Evolutionary conservation across 257 asterid species (phyloP).

Genomic region (Paulownia fortunei): DNA sequence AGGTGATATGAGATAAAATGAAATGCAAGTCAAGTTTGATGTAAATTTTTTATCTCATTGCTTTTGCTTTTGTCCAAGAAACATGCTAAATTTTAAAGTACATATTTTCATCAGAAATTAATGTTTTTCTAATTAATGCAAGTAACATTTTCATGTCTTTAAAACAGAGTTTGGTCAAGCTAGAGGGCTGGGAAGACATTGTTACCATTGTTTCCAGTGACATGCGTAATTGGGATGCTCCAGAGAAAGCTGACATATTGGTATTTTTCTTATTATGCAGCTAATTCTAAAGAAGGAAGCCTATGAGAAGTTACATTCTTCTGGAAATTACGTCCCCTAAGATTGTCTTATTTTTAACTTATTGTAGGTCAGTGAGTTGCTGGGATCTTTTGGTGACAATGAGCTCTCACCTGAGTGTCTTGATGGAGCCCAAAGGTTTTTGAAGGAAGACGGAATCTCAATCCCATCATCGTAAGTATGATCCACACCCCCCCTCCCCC

Average conservation of each 20-base stretch:
- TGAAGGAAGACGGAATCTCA: conserved; percentile 89
- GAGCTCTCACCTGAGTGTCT: conserved; percentile 90
- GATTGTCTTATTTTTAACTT: conserved; percentile 5
- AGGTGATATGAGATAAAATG: conserved; percentile 13
- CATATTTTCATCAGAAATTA: background rate
- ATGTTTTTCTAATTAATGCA: conserved; percentile 1
- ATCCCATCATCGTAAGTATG: conserved; percentile 86
- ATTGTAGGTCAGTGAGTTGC: conserved; percentile 72
- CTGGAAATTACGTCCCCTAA: background rate
- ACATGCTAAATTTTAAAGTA: background rate
- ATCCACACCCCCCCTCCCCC: background rate
- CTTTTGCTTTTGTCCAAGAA: conserved; percentile 14
- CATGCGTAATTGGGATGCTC: conserved; percentile 92
- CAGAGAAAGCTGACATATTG: conserved; percentile 83
- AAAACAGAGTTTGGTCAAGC: conserved; percentile 86
- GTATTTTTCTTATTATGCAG: conserved; percentile 34
- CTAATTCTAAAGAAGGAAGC: background rate
- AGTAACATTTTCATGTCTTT: conserved; percentile 22
- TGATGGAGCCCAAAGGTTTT: conserved; percentile 82
- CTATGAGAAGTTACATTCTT: background rate
- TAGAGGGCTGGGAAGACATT: conserved; percentile 89
- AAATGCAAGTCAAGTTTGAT: background rate
- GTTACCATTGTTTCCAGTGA: conserved; percentile 91
- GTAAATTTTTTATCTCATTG: background rate
- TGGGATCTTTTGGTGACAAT: conserved; percentile 87